Percentiles rank a stretch among this genome's conserved stretches.
Evolutionary conservation across 2,329 filamentous ascomycete genomes (phyloP).

Genomic region (Ambrosiella xylebori): DNA sequence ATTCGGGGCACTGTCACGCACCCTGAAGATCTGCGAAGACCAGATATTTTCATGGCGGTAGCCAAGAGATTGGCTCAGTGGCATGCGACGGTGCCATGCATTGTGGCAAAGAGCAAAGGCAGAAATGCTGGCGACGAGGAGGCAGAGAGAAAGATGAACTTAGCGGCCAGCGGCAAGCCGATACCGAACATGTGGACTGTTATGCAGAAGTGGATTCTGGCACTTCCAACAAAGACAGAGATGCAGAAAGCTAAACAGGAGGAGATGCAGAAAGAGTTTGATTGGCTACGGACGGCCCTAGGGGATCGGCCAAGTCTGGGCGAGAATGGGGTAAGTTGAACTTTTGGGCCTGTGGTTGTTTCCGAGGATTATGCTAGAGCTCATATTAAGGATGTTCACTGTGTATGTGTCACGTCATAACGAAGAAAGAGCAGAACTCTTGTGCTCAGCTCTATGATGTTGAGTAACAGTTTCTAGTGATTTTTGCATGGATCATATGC

Average conservation of each 20-base stretch:
- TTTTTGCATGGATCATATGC: no score
- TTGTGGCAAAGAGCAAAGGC: constrained; percentile 23
- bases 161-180: constrained; percentile 47
- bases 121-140: constrained; percentile 19
- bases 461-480: no score
- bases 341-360: not conserved
- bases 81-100: constrained; percentile 59
- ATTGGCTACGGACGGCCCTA: constrained; percentile 50
- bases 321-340: constrained; percentile 45
- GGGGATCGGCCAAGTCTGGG: constrained; percentile 65
- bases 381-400: not conserved
- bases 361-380: not conserved
- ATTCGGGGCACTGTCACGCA: constrained; percentile 66
- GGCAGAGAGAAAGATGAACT: constrained; percentile 26
- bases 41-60: constrained; percentile 64
- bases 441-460: no score
- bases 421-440: no score
- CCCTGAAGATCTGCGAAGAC: constrained; percentile 60
- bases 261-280: constrained; percentile 56
- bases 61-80: constrained; percentile 76
- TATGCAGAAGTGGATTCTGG: constrained; percentile 88
- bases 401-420: no score
- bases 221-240: constrained; percentile 57
- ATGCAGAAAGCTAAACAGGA: constrained; percentile 50
- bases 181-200: constrained; percentile 87